Evolutionary conservation across 345 rosid species (phyloP), one percentile per base, ranked within the genome.

Genomic region (Salix dunnii): DNA sequence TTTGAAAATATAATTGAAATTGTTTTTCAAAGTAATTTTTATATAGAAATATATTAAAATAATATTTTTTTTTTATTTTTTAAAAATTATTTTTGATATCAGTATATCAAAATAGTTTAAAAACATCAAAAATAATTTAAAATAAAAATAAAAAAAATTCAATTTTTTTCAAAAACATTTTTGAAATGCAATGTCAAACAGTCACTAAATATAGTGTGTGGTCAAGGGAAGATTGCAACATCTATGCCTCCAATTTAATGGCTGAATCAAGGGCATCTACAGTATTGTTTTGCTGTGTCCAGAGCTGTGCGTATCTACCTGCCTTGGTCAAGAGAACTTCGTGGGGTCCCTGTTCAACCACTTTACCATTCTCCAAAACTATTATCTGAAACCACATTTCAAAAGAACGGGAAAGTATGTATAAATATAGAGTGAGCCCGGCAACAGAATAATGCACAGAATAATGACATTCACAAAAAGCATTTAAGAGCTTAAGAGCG

Each of bases 231-330:
- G 71, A 31, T 33, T 17, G 43, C 10, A 73, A 40, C 69, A 64
- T 72, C 83, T 70, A 83, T 46, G 72, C 76, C 68, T 84, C 88
- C 77, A 84, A 64, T 81, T 89, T 89, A 70, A 83, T 23, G 73
- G 91, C 87, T 30, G 80, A 78, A 83, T 93, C 97, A 76, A 83
- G 68, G 70, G 87, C 78, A 86, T 96, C 97, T 21, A 82, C 77
- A 8, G 86, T 80, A 75, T 67, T 95, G 78, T 94, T 94, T 84
- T 96, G 99, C 74, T 94, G 99, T 38, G 89, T 80, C 99, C 99
- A 96, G 18, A 94, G 85, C 80, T 94, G 99, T 0, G 99, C 92
- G 79, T 96, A 96, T 90, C 99, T 91, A 53, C 99, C 99, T 1
- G 92, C 89, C 55, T 86, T 87, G 27, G 82, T 85, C 83, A 94